phyloP scores from a whole-genome alignment of 2,329 filamentous ascomycete genomes.

The Stromatinia cepivora region DNA sequence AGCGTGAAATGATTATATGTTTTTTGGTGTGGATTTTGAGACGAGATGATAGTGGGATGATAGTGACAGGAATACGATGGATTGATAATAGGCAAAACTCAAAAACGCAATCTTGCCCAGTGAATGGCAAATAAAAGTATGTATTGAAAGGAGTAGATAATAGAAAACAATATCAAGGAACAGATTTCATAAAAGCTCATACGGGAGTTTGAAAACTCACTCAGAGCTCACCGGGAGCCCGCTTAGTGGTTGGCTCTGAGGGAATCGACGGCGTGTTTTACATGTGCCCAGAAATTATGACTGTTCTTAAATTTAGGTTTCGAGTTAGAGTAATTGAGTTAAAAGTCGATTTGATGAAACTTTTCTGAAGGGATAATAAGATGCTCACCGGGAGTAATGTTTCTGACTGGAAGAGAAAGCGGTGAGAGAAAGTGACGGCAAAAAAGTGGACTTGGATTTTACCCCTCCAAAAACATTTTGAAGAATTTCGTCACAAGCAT shows the following conservation, averaged over 20 bases:
- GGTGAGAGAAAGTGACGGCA: conserved; percentile 10
- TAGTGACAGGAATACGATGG: neutral
- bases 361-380: neutral
- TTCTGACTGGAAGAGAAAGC: neutral
- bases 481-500: conserved; percentile 11
- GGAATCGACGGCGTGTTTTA: too few species aligned
- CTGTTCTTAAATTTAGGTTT: too few species aligned
- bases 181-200: too few species aligned
- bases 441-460: conserved; percentile 8
- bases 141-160: neutral
- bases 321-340: too few species aligned
- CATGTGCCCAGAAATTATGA: too few species aligned
- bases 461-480: conserved; percentile 22
- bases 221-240: too few species aligned
- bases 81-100: neutral
- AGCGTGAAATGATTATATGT: neutral
- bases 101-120: neutral
- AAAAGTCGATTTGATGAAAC: neutral
- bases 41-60: neutral
- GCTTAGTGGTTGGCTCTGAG: too few species aligned
- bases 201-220: too few species aligned
- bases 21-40: neutral
- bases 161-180: neutral
- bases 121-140: neutral
- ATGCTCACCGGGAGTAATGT: neutral